These are phyloP conservation scores for Abortiporus biennis DNA, from an alignment of 1,284 basidiomycete species.

Conservation along the genomic window DNA sequence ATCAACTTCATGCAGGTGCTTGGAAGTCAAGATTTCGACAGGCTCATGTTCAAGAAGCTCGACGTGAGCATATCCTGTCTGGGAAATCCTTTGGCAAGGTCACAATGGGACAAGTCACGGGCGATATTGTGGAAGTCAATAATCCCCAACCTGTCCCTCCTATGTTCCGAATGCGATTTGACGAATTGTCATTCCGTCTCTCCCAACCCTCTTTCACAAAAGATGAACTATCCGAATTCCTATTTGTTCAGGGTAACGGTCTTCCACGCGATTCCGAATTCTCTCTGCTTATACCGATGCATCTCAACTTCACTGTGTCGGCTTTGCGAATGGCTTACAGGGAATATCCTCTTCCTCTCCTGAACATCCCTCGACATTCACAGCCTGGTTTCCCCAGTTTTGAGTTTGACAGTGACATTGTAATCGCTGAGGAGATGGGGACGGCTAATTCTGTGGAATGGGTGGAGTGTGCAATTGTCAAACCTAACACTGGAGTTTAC, in stretches of 20 bases:
- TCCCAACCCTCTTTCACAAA: constrained; percentile 59
- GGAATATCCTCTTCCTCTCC: constrained; percentile 74
- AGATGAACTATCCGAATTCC: constrained; percentile 59
- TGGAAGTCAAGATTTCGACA: constrained; percentile 46
- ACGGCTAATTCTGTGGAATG: constrained; percentile 66
- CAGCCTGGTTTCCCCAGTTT: constrained; percentile 52
- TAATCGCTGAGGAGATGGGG: constrained; percentile 89
- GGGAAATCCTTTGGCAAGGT: constrained; percentile 11
- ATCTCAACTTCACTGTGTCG: constrained; percentile 67
- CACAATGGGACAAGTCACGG: constrained; percentile 8
- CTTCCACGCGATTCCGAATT: constrained; percentile 71
- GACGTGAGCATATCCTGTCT: constrained; percentile 13
- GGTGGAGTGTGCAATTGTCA: constrained; percentile 62
- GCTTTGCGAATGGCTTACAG: constrained; percentile 66
- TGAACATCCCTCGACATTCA: constrained; percentile 48
- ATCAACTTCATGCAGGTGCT: constrained; percentile 71
- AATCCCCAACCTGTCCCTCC: constrained; percentile 52
- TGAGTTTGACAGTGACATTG: constrained; percentile 75
- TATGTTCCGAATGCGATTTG: constrained; percentile 67
- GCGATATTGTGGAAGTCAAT: constrained; percentile 29
- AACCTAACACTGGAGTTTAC: constrained; percentile 42
- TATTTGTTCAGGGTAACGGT: constrained; percentile 65
- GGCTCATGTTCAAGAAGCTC: constrained; percentile 13
- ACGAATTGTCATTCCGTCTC: constrained; percentile 54
- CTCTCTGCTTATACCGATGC: constrained; percentile 81